Evolutionary conservation across 139 green algal species (phyloP), one percentile per base, ranked within the genome.

Genomic region (Eudorina sp.): DNA sequence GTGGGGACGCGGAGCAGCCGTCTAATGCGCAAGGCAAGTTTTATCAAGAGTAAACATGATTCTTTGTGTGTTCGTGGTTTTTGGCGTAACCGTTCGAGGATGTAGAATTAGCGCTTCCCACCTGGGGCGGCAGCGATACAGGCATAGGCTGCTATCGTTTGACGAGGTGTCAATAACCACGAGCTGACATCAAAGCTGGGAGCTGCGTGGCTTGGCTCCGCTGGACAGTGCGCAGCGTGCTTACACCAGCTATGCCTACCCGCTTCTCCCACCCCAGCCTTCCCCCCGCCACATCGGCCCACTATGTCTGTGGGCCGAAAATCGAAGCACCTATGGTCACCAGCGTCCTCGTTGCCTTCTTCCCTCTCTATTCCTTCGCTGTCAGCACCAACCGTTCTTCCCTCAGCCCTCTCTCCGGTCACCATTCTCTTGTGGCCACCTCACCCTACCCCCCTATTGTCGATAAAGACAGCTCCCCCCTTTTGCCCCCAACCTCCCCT

Each of bases 21-120:
- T 29, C 19, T 83, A 51, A 83, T 83, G 76, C 76, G 76, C 0
- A 83, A 83, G 53, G 76, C 69, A 69, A 70, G 76, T n/a, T 51
- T 77, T 46, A 31, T n/a, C 13, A 31, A 7, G 53, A 38, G 66
- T 46, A 43, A 76, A 43, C 34, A 43, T 73, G 64, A 3, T 73
- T 14, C 38, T 25, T 31, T 16, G 19, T 48, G 68, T 16, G n/a
- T 46, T 4, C 25, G 46, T 46, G 3, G 9, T 51, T 51, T 16
- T 4, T 3, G 68, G 3, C 3, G 7, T 76, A 27, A 27, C 16
- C 68, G 46, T 45, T 48, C 29, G 3, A 66, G 55, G 62, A 29
- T 34, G 3, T 31, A 34, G 62, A 72, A 72, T n/a, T n/a, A n/a
- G n/a, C n/a, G n/a, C n/a, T n/a, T n/a, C n/a, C n/a, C n/a, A n/a